Percentiles rank a stretch among this genome's conserved stretches.
phyloP scores from a whole-genome alignment of 2,329 filamentous ascomycete species.

The Fusarium dlaminii region DNA sequence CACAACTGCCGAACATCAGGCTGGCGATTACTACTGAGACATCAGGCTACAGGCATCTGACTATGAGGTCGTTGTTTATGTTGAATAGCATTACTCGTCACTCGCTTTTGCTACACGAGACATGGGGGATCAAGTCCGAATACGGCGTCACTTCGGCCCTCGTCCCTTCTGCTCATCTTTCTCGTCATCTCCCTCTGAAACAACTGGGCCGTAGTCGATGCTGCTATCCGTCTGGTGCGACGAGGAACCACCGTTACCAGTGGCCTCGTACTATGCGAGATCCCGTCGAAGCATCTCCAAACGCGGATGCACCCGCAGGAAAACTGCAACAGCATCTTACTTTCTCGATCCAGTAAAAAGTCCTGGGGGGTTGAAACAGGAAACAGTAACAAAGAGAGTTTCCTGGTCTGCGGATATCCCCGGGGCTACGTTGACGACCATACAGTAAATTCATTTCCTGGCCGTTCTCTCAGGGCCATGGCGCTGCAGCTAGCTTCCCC shows the following conservation, averaged over 20 bases:
- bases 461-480: constrained; percentile 23
- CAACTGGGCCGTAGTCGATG: constrained; percentile 22
- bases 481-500: constrained; percentile 21
- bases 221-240: constrained; percentile 19
- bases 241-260: constrained; percentile 13
- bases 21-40: not conserved
- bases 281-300: constrained; percentile 34
- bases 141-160: constrained; percentile 37
- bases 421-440: not conserved
- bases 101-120: constrained; percentile 18
- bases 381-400: not conserved
- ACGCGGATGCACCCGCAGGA: constrained; percentile 29
- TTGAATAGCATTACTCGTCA: constrained; percentile 18
- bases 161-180: not conserved
- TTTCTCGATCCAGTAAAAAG: constrained; percentile 20
- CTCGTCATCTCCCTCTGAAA: not conserved
- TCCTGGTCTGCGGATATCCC: not conserved
- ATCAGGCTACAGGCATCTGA: not conserved
- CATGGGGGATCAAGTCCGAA: constrained; percentile 25
- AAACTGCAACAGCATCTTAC: constrained; percentile 9
- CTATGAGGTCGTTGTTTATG: constrained; percentile 5
- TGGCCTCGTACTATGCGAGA: constrained; percentile 35
- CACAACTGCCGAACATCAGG: not conserved
- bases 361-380: not conserved
- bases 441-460: not conserved